These are phyloP conservation scores for Cantharellus anzutake DNA, from an alignment of 768 basidiomycete genomes.

Conservation along the genomic window DNA sequence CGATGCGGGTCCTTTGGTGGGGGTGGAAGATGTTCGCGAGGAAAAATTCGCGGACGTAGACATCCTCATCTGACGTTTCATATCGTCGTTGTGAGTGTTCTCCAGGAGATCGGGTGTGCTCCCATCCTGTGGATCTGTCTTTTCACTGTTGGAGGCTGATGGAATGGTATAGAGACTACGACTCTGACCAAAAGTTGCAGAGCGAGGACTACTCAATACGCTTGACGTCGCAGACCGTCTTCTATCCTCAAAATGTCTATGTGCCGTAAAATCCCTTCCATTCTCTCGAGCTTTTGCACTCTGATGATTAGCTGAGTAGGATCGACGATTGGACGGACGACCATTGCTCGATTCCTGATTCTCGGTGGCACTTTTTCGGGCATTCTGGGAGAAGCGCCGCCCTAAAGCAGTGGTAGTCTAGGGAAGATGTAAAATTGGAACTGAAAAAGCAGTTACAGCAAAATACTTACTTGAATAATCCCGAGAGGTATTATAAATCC, in stretches of 20 bases:
- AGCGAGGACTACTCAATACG: not conserved
- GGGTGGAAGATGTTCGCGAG: no score
- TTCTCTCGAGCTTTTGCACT: not conserved
- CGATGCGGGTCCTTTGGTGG: no score
- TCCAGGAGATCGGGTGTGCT: no score
- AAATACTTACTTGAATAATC: conserved; percentile 49
- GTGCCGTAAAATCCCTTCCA: not conserved
- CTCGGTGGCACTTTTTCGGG: not conserved
- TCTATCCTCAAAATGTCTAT: not conserved
- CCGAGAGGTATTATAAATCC: conserved; percentile 85
- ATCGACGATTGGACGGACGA: not conserved
- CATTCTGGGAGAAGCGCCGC: conserved; percentile 7
- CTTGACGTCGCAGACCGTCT: not conserved
- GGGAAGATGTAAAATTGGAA: not conserved
- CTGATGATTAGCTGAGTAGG: not conserved
- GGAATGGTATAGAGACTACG: not conserved
- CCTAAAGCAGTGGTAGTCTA: conserved; percentile 7
- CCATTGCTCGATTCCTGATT: not conserved
- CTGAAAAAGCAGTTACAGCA: not conserved
- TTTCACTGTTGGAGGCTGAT: not conserved
- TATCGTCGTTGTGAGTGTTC: no score
- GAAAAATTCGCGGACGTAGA: no score
- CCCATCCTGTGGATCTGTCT: not conserved
- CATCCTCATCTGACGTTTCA: no score
- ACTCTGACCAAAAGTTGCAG: not conserved